These are phyloP conservation scores for Cytidiella melzeri DNA, from an alignment of 768 basidiomycete genomes.

Conservation along the genomic window DNA sequence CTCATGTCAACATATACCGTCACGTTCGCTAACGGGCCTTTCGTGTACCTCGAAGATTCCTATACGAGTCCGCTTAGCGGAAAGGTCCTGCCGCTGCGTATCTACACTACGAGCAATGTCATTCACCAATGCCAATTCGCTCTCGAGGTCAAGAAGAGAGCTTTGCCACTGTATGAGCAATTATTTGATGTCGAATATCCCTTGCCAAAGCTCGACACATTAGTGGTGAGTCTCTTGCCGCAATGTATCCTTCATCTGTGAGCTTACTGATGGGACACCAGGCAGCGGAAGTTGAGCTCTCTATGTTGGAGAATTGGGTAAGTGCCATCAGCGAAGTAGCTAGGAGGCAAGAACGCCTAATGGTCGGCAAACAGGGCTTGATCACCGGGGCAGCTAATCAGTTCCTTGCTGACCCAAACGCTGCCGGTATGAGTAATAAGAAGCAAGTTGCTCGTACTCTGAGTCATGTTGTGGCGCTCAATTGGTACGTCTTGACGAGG, in stretches of 20 bases:
- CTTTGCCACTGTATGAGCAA: slow-evolving; percentile 86
- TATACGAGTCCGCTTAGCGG: slow-evolving; percentile 78
- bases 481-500: slow-evolving; percentile 43
- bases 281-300: no score
- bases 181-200: slow-evolving; percentile 91
- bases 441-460: slow-evolving; percentile 74
- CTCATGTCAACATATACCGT: slow-evolving; percentile 88
- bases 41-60: slow-evolving; percentile 65
- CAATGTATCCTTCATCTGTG: slow-evolving; percentile 4
- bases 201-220: slow-evolving; percentile 89
- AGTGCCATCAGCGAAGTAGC: no score
- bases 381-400: slow-evolving; percentile 85
- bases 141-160: slow-evolving; percentile 77
- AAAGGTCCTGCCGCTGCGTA: slow-evolving; percentile 73
- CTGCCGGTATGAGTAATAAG: slow-evolving; percentile 64
- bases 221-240: slow-evolving; percentile 70
- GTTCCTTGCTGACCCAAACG: slow-evolving; percentile 75
- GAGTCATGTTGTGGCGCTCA: slow-evolving; percentile 83
- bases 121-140: slow-evolving; percentile 83
- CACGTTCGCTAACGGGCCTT: slow-evolving; percentile 79
- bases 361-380: slow-evolving; percentile 67
- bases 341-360: no score
- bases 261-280: no score
- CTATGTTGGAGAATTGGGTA: slow-evolving; percentile 95
- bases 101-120: slow-evolving; percentile 79